phyloP scores from a whole-genome alignment of 352 stramenopile species.

The Aphanomyces stellatus region DNA sequence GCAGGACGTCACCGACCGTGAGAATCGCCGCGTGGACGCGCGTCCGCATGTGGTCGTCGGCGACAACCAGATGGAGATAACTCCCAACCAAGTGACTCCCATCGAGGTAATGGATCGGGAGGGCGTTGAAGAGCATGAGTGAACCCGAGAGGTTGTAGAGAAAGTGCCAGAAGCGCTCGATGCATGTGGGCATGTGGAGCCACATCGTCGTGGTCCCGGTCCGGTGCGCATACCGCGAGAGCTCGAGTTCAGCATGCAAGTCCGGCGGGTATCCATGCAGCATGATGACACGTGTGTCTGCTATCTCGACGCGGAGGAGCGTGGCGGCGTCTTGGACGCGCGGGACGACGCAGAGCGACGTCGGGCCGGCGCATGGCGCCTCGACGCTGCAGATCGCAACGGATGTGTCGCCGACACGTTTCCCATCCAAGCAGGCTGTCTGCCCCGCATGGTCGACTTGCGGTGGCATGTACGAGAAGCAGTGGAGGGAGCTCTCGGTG shows the following conservation, averaged over 20 bases:
- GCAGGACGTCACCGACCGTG: background rate
- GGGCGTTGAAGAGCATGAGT: constrained; percentile 11
- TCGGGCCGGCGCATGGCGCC: background rate
- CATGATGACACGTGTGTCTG: background rate
- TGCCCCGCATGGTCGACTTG: background rate
- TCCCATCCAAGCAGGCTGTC: constrained; percentile 11
- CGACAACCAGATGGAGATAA: constrained; percentile 6
- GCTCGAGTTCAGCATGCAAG: constrained; percentile 10
- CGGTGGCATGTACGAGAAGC: constrained; percentile 2
- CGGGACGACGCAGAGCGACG: background rate
- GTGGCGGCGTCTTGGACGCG: background rate
- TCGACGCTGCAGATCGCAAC: background rate
- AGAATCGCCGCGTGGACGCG: background rate
- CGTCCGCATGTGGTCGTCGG: background rate
- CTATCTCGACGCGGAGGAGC: constrained; percentile 5
- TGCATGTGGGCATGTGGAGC: background rate
- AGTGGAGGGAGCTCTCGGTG: constrained; percentile 12
- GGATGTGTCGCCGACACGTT: constrained; percentile 6
- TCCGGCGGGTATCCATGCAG: constrained; percentile 13
- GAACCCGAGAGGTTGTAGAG: constrained; percentile 15
- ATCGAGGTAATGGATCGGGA: constrained; percentile 18
- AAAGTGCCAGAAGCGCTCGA: constrained; percentile 19
- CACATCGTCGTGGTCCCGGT: background rate
- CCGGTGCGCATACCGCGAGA: background rate
- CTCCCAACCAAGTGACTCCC: constrained; percentile 16